These are phyloP conservation scores for Trichoderma koningii DNA, from an alignment of 2,329 filamentous ascomycete species.

Conservation along the genomic window DNA sequence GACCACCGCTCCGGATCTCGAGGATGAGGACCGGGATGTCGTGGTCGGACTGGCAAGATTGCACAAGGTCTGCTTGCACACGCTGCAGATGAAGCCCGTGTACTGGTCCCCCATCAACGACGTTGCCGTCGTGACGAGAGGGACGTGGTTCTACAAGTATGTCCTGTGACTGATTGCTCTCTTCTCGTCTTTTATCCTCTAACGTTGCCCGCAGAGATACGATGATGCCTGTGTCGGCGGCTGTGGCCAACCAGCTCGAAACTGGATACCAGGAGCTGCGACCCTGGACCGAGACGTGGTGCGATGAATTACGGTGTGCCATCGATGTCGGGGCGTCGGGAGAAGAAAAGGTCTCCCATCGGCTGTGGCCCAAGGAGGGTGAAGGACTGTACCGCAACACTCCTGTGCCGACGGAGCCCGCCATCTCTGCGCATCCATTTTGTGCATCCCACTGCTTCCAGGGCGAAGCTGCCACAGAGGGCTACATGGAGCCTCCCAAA, in stretches of 20 bases:
- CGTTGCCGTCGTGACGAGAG: constrained; percentile 76
- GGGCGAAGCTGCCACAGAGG: constrained; percentile 61
- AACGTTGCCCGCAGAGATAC: constrained; percentile 59
- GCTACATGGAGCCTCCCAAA: constrained; percentile 45
- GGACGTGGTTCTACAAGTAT: constrained; percentile 92
- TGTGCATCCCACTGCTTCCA: constrained; percentile 62
- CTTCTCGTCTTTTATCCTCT: constrained; percentile 21
- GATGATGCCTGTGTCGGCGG: constrained; percentile 84
- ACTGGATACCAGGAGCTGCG: constrained; percentile 83
- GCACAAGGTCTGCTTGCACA: constrained; percentile 82
- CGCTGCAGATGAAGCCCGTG: constrained; percentile 88
- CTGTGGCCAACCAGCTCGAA: constrained; percentile 89
- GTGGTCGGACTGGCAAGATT: constrained; percentile 88
- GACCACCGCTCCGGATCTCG: constrained; percentile 17
- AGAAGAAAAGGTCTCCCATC: constrained; percentile 87
- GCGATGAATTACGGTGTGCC: constrained; percentile 85
- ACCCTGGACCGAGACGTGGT: constrained; percentile 91
- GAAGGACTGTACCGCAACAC: constrained; percentile 31
- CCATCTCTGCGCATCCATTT: constrained; percentile 56
- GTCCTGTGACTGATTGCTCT: constrained; percentile 15
- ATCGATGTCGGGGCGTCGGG: constrained; percentile 85
- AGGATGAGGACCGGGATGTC: constrained; percentile 55
- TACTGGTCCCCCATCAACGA: constrained; percentile 97
- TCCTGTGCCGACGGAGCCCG: constrained; percentile 38
- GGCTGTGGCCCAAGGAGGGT: constrained; percentile 70